A percentile compares a stretch with the other conserved stretches of the same genome.
Evolutionary conservation across 805 yeast genomes (phyloP).

Genomic region (Ogataea trehaloabstinens): DNA sequence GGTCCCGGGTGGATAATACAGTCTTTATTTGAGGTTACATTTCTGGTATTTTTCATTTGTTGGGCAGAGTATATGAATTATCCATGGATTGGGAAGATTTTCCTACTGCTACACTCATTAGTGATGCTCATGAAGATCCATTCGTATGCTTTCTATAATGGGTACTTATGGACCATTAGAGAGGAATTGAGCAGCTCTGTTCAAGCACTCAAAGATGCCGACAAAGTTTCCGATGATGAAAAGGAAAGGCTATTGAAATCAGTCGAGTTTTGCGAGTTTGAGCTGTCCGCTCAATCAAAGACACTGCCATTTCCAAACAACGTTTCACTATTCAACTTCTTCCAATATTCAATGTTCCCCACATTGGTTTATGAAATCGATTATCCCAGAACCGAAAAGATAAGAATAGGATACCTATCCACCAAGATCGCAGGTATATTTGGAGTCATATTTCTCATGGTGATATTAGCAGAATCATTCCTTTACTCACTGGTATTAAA

Average conservation of each 20-base stretch:
- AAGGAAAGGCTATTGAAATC: slow-evolving; percentile 42
- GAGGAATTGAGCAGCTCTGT: slow-evolving; percentile 54
- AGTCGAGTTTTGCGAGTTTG: slow-evolving; percentile 68
- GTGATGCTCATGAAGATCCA: slow-evolving; percentile 95
- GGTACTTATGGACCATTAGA: slow-evolving; percentile 71
- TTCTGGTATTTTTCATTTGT: slow-evolving; percentile 50
- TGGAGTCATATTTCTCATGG: slow-evolving; percentile 83
- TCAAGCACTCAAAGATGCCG: slow-evolving; percentile 38
- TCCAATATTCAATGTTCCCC: slow-evolving; percentile 84
- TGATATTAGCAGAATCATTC: slow-evolving; percentile 69
- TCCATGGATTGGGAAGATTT: slow-evolving; percentile 92
- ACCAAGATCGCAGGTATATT: slow-evolving; percentile 77
- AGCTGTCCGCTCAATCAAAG: slow-evolving; percentile 57
- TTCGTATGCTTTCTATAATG: slow-evolving; percentile 88
- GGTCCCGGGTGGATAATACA: slow-evolving; percentile 63
- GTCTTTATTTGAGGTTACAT: slow-evolving; percentile 50
- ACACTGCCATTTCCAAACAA: slow-evolving; percentile 65
- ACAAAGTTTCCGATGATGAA: slow-evolving; percentile 30
- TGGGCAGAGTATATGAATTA: slow-evolving; percentile 55
- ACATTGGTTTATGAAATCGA: slow-evolving; percentile 80
- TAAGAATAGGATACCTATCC: slow-evolving; percentile 67
- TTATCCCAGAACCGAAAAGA: slow-evolving; percentile 69
- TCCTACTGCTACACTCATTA: slow-evolving; percentile 75
- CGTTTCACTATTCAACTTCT: slow-evolving; percentile 62
- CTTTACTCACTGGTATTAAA: slow-evolving; percentile 71